Evolutionary conservation across 768 basidiomycete species (phyloP), one percentile per base, ranked within the genome.

Genomic region (Russula brevipes): DNA sequence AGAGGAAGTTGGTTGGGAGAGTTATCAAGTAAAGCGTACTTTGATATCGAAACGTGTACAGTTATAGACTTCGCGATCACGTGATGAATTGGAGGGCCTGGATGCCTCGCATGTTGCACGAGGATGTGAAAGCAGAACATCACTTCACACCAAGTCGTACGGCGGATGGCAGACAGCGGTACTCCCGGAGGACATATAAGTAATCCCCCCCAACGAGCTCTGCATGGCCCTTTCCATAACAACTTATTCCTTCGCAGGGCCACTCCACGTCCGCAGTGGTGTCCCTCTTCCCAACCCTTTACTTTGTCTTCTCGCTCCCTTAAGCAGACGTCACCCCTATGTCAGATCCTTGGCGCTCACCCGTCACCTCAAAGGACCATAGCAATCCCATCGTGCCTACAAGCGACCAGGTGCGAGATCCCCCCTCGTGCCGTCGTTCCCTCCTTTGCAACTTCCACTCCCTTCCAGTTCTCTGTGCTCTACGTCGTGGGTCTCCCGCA

Each of bases 1-100:
- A 50, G 82, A 84, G 64, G 78, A 85, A 60, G 77, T 89, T 12
- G 96, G 96, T 5, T 98, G 95, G 94, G 91, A 93, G 69, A 77
- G 79, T 54, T 96, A 96, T 70, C 77, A 81, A 61, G 83, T 84
- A 1, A 76, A 65, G 17, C 45, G 62, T 8, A 30, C 44, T 42
- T 12, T 42, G 6, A 14, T 12, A 10, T 42, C 41, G 16, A 14
- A 14, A 12, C 41, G 11, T 42, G 41, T 10, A 42, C 11, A 4
- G 41, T 12, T 14, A 42, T 14, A 12, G 8, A 10, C 11, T 30
- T 33, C 33, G 35, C 36, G 52, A 35, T 45, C 54, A 56, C 33
- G 55, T 56, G 55, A 42, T 35, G 14, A 14, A 54, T 44, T 31
- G 24, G 30, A 12, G 51, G 8, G 4, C 24, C 47, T 30, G 12